Percentiles rank a stretch among this genome's conserved stretches.
phyloP scores from a whole-genome alignment of 371 early-diverging fungal species.

The Actinomortierella wolfii region DNA sequence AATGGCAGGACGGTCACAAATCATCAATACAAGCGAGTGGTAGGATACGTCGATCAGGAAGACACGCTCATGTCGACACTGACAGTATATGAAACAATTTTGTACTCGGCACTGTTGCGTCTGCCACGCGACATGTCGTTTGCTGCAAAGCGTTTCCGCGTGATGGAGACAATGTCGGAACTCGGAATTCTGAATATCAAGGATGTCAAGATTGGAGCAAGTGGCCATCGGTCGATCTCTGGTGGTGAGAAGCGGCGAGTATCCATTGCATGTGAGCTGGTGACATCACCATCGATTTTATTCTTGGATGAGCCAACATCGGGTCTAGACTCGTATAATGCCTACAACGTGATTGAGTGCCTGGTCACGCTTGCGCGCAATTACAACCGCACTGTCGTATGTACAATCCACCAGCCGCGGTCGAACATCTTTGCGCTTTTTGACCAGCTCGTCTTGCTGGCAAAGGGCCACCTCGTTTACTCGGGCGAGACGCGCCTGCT shows the following conservation, averaged over 20 bases:
- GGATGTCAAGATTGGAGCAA: slow-evolving; percentile 66
- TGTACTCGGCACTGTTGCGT: slow-evolving; percentile 84
- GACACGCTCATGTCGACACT: slow-evolving; percentile 84
- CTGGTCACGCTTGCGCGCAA: slow-evolving; percentile 81
- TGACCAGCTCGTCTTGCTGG: slow-evolving; percentile 86
- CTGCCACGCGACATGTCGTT: slow-evolving; percentile 66
- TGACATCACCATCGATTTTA: slow-evolving; percentile 81
- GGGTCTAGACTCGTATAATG: slow-evolving; percentile 93
- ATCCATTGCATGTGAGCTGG: slow-evolving; percentile 89
- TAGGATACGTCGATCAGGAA: slow-evolving; percentile 94
- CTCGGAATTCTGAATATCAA: slow-evolving; percentile 73
- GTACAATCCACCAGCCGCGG: slow-evolving; percentile 92
- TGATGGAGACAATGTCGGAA: slow-evolving; percentile 70
- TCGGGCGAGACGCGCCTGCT: slow-evolving; percentile 68
- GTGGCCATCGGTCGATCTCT: slow-evolving; percentile 79
- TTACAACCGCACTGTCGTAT: slow-evolving; percentile 87
- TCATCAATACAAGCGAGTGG: slow-evolving; percentile 62
- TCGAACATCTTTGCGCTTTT: slow-evolving; percentile 90
- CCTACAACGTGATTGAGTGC: slow-evolving; percentile 87
- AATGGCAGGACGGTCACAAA: slow-evolving; percentile 73
- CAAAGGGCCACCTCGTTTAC: slow-evolving; percentile 83
- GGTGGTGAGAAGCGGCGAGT: slow-evolving; percentile 96
- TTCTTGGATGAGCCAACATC: slow-evolving; percentile 92
- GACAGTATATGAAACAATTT: slow-evolving; percentile 91
- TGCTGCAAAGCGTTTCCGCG: slow-evolving; percentile 56